A percentile compares a stretch with the other conserved stretches of the same genome.
These are phyloP conservation scores for Hippophae gyantsensis DNA, from an alignment of 306 rosid species.

Conservation along the genomic window DNA sequence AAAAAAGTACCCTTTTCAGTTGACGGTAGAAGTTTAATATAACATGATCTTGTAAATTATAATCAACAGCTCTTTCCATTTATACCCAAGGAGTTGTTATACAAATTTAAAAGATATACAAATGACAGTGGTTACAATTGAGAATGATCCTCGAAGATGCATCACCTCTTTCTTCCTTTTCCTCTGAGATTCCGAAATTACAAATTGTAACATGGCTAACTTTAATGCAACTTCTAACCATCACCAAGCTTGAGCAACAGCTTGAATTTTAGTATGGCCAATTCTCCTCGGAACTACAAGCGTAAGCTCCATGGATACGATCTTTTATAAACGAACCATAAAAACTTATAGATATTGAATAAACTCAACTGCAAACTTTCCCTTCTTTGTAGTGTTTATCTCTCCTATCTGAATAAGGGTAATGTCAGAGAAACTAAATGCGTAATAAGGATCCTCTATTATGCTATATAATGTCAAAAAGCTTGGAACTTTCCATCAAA, in stretches of 20 bases:
- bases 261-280: not conserved
- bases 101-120: not conserved
- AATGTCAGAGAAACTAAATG: constrained; percentile 9
- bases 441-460: too few relatives aligned
- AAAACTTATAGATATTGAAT: constrained; percentile 49
- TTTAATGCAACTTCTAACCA: not conserved
- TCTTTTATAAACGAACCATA: not conserved
- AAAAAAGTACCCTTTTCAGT: too few relatives aligned
- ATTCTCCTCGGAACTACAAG: not conserved
- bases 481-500: constrained; percentile 5
- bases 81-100: not conserved
- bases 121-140: not conserved
- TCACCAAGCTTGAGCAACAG: too few relatives aligned
- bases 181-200: not conserved
- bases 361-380: constrained; percentile 75
- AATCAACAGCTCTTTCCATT: not conserved
- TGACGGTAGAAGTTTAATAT: too few relatives aligned
- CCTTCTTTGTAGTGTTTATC: constrained; percentile 71
- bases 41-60: not conserved
- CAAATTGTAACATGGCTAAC: not conserved
- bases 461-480: not conserved
- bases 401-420: constrained; percentile 57
- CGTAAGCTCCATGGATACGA: not conserved
- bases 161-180: not conserved
- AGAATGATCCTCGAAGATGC: not conserved